Conservation (phyloP, 1,284 basidiomycete species). For the Neolentinus lepideus region DNA sequence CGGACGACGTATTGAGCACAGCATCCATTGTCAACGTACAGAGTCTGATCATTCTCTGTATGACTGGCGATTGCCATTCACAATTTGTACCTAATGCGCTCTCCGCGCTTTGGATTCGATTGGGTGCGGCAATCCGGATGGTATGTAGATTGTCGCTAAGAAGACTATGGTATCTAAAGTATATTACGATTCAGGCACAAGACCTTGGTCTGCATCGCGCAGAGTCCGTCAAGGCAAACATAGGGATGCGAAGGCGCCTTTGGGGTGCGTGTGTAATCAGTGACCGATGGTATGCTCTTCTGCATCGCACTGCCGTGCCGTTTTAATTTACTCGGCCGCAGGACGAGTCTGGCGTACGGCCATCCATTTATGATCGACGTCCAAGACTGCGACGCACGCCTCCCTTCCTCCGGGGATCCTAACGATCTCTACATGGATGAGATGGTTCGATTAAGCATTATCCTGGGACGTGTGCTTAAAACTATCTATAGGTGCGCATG, state of each 20-base stretch:
- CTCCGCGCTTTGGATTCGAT: slow-evolving; percentile 70
- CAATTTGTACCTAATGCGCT: slow-evolving; percentile 71
- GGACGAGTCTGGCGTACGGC: slow-evolving; percentile 75
- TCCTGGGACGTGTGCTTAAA: slow-evolving; percentile 84
- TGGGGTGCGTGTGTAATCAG: slow-evolving; percentile 91
- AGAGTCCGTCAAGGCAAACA: slow-evolving; percentile 68
- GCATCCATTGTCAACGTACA: slow-evolving; percentile 87
- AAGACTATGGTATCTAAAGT: slow-evolving; percentile 11
- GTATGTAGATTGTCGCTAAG: slow-evolving; percentile 31
- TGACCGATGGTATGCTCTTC: slow-evolving; percentile 71
- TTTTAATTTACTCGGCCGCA: slow-evolving; percentile 21
- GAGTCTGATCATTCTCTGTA: slow-evolving; percentile 76
- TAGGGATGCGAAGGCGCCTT: slow-evolving; percentile 78
- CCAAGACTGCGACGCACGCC: slow-evolving; percentile 86
- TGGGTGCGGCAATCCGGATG: slow-evolving; percentile 82
- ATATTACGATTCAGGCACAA: slow-evolving; percentile 59
- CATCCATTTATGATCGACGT: slow-evolving; percentile 91
- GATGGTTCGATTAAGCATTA: slow-evolving; percentile 80
- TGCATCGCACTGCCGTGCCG: not conserved
- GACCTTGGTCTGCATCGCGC: slow-evolving; percentile 89
- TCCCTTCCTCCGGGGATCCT: slow-evolving; percentile 73
- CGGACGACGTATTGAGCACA: slow-evolving; percentile 86
- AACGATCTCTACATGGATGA: slow-evolving; percentile 77
- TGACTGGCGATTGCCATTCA: slow-evolving; percentile 77
- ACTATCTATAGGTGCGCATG: slow-evolving; percentile 73